Percentiles rank a stretch among this genome's conserved stretches.
Evolutionary conservation across 352 stramenopile genomes (phyloP).

Genomic region (Pythium scleroteichum): DNA sequence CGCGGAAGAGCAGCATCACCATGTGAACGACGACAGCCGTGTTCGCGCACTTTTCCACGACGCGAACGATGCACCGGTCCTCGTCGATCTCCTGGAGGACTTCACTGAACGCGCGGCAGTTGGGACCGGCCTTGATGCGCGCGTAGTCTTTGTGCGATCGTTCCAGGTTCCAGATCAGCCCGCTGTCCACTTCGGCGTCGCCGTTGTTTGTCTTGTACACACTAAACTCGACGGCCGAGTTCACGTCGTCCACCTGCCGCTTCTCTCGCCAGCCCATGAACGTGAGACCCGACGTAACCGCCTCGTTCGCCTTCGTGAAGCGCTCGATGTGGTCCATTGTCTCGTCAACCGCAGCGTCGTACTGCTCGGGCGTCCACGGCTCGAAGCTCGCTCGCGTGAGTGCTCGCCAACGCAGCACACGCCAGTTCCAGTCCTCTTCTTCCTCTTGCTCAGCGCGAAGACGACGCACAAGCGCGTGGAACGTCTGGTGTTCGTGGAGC

Average conservation of each 20-base stretch:
- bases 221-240: neutral
- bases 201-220: constrained; percentile 1
- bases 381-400: constrained; percentile 9
- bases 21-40: constrained; percentile 2
- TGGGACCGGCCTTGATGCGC: neutral
- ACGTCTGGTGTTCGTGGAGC: neutral
- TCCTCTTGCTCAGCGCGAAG: neutral
- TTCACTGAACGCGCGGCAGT: constrained; percentile 1
- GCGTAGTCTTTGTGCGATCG: neutral
- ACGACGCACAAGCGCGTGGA: neutral
- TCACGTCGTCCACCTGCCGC: neutral
- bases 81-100: constrained; percentile 9
- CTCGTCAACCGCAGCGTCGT: neutral
- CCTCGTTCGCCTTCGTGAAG: neutral
- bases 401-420: constrained; percentile 7
- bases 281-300: neutral
- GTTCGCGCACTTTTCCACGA: constrained; percentile 6
- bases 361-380: neutral
- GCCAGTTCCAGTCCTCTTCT: constrained; percentile 6
- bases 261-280: constrained; percentile 6
- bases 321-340: neutral
- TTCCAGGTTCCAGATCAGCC: neutral
- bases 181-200: neutral
- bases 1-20: constrained; percentile 12
- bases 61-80: constrained; percentile 13